These are phyloP conservation scores for Colletotrichum cordylinicola DNA, from an alignment of 2,329 filamentous ascomycete species.

Conservation along the genomic window DNA sequence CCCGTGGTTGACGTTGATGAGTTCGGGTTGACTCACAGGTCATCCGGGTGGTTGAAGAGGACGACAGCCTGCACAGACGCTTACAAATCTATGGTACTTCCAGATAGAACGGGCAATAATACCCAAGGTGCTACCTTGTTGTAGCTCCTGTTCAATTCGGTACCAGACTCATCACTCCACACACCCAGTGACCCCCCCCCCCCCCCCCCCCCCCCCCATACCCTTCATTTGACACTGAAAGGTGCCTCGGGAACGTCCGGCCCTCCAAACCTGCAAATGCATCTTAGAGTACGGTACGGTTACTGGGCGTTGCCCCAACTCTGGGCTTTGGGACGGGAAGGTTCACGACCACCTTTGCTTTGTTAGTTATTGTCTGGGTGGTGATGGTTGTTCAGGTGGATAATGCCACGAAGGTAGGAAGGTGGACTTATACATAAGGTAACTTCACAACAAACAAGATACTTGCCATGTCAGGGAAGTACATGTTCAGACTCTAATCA, in stretches of 20 bases:
- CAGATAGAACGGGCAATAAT: no score
- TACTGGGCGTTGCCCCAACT: background rate
- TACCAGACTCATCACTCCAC: background rate
- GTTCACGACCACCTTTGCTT: rapidly evolving
- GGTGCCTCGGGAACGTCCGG: background rate
- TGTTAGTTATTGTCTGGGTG: rapidly evolving
- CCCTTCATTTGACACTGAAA: background rate
- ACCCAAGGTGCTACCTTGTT: rapidly evolving
- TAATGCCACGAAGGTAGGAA: no score
- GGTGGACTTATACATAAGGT: background rate
- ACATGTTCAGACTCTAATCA: background rate
- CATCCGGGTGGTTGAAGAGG: background rate
- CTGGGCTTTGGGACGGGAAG: background rate
- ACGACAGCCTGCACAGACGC: background rate
- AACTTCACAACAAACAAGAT: rapidly evolving
- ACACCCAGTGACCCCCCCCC: background rate
- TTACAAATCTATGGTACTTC: rapidly evolving
- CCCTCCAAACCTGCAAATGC: background rate
- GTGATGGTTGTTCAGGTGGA: background rate
- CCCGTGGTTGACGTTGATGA: background rate
- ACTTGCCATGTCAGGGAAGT: background rate
- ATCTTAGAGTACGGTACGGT: rapidly evolving
- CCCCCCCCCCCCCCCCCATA: no score
- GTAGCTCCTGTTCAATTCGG: background rate
- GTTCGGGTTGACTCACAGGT: background rate